Conservation (phyloP, 257 asterid species). For the Cinchona pubescens region DNA sequence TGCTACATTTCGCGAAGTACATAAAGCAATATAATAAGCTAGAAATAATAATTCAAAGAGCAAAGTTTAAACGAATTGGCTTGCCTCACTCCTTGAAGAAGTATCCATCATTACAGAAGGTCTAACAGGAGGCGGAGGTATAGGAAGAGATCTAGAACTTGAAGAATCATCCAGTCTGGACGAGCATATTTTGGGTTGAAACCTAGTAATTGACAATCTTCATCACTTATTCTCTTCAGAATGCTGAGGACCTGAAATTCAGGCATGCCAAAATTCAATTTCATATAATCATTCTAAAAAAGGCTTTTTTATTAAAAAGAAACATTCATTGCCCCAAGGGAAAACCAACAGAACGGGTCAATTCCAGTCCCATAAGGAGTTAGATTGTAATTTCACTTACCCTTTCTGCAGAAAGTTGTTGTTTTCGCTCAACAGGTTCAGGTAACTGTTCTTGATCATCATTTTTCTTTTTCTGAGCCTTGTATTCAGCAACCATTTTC, state of each 20-base stretch:
- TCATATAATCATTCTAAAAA: not conserved
- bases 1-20: not conserved
- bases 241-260: slow-evolving; percentile 78
- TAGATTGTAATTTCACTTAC: slow-evolving; percentile 28
- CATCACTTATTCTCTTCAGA: slow-evolving; percentile 89
- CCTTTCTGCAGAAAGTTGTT: slow-evolving; percentile 87
- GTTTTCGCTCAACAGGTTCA: slow-evolving; percentile 92
- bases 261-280: not conserved
- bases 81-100: slow-evolving; percentile 96
- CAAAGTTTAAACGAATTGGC: slow-evolving; percentile 25
- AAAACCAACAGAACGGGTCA: not conserved
- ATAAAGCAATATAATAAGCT: not conserved
- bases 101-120: slow-evolving; percentile 99
- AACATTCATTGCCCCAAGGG: not conserved
- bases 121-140: slow-evolving; percentile 99
- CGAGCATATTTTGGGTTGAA: slow-evolving; percentile 92
- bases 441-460: slow-evolving; percentile 95
- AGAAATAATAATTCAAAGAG: slow-evolving; percentile 11
- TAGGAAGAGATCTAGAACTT: slow-evolving; percentile 97
- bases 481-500: slow-evolving; percentile 97
- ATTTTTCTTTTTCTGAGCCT: slow-evolving; percentile 63
- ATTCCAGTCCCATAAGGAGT: not conserved
- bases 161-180: slow-evolving; percentile 99
- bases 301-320: not conserved
- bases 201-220: slow-evolving; percentile 75